Conservation (phyloP, 805 yeast species). For the Ogataea nitratoaversa region DNA sequence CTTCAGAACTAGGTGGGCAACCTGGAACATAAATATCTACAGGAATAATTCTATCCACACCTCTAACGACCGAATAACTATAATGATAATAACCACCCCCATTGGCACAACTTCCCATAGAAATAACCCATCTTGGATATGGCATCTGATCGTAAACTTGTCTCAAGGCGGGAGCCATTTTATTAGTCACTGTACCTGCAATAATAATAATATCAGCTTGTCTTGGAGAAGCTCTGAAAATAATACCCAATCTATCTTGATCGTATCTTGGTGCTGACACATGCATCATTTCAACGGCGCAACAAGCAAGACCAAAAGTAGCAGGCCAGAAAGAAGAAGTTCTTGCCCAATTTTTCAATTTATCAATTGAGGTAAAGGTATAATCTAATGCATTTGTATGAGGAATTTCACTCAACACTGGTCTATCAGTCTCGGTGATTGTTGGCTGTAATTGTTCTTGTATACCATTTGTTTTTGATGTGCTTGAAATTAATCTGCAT, state of each 20-base stretch:
- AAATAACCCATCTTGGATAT: conserved; percentile 90
- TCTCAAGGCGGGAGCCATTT: conserved; percentile 91
- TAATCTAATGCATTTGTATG: conserved; percentile 65
- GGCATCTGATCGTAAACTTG: conserved; percentile 95
- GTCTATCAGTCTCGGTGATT: conserved; percentile 59
- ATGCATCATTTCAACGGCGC: conserved; percentile 96
- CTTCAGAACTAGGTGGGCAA: conserved; percentile 90
- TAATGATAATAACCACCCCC: conserved; percentile 93
- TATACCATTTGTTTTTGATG: neutral
- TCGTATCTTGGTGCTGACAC: conserved; percentile 87
- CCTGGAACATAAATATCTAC: conserved; percentile 92
- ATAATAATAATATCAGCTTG: conserved; percentile 91
- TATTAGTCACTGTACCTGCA: conserved; percentile 86
- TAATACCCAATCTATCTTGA: conserved; percentile 87
- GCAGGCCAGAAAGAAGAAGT: conserved; percentile 93
- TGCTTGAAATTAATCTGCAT: neutral
- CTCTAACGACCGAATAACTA: conserved; percentile 84
- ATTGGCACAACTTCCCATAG: conserved; percentile 92
- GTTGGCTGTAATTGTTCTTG: conserved; percentile 25
- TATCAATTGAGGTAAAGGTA: conserved; percentile 76
- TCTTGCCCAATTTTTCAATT: conserved; percentile 86
- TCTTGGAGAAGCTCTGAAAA: conserved; percentile 91
- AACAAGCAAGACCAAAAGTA: conserved; percentile 86
- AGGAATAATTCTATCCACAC: conserved; percentile 84
- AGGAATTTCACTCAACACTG: conserved; percentile 63